Conservation (phyloP, 805 yeast species). For the Tetrapisispora phaffii region DNA sequence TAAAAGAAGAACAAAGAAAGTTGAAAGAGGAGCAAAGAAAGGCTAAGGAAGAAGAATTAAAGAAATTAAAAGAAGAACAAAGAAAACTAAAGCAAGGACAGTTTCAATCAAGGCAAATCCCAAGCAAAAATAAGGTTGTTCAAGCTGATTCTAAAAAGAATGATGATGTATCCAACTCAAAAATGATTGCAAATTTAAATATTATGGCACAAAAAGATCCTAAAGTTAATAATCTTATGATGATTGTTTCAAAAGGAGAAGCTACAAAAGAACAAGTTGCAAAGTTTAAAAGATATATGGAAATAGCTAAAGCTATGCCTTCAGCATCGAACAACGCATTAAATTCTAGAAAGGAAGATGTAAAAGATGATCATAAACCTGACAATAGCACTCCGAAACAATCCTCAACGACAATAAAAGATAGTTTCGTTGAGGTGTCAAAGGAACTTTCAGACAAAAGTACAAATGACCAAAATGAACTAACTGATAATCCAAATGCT, state of each 20-base stretch:
- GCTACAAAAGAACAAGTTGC: slow-evolving; percentile 65
- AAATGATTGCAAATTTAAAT: slow-evolving; percentile 79
- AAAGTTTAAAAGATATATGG: slow-evolving; percentile 72
- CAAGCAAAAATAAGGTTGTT: slow-evolving; percentile 11
- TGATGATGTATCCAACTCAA: slow-evolving; percentile 44
- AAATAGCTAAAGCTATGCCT: slow-evolving; percentile 69
- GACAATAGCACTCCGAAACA: background rate
- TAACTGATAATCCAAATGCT: too few relatives aligned
- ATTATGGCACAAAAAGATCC: slow-evolving; percentile 69
- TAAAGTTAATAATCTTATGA: slow-evolving; percentile 63
- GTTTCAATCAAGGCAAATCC: background rate
- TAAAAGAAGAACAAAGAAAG: slow-evolving; percentile 13
- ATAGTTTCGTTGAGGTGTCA: background rate
- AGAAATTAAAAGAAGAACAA: slow-evolving; percentile 6
- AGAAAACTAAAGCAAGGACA: background rate
- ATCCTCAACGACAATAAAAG: background rate
- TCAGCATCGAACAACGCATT: slow-evolving; percentile 27
- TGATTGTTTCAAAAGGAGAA: slow-evolving; percentile 72
- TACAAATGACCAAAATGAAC: too few relatives aligned
- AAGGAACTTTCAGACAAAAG: too few relatives aligned
- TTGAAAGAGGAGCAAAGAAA: slow-evolving; percentile 13
- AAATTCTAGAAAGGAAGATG: background rate
- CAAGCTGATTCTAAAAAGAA: background rate
- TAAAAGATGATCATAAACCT: background rate
- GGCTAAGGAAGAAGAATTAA: slow-evolving; percentile 15